phyloP scores from a whole-genome alignment of 768 basidiomycete species.

The Mrakia frigida region DNA sequence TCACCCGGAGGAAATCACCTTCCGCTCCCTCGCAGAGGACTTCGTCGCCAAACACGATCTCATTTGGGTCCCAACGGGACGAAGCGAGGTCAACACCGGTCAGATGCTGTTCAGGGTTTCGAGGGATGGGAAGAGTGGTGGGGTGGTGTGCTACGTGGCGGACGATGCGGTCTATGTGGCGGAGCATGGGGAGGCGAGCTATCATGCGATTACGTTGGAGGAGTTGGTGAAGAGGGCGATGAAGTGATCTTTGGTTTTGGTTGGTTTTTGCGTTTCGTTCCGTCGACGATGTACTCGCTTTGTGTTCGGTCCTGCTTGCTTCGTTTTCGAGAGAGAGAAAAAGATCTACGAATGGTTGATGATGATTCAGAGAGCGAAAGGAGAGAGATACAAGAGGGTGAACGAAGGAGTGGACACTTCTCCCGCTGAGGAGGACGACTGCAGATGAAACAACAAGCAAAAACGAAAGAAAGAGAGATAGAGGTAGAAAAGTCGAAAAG shows the following conservation, averaged over 20 bases:
- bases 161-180: conserved; percentile 90
- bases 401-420: neutral
- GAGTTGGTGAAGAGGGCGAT: conserved; percentile 64
- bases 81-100: conserved; percentile 73
- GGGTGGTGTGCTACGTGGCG: conserved; percentile 77
- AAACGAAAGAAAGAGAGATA: neutral
- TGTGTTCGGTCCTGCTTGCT: neutral
- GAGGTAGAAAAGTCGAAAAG: neutral
- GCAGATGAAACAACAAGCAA: neutral
- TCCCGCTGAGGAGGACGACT: neutral
- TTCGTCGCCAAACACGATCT: conserved; percentile 77
- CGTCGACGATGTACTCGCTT: neutral
- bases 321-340: neutral
- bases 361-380: neutral
- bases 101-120: conserved; percentile 87
- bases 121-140: conserved; percentile 63
- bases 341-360: neutral
- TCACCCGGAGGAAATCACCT: conserved; percentile 68
- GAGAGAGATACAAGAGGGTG: neutral
- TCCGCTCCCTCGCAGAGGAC: conserved; percentile 88
- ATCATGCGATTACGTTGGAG: conserved; percentile 74
- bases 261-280: neutral
- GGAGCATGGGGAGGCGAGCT: conserved; percentile 53
- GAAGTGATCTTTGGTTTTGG: neutral
- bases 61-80: conserved; percentile 81